Evolutionary conservation across 345 rosid species (phyloP), one percentile per base, ranked within the genome.

Genomic region (Bruguiera sexangula): DNA sequence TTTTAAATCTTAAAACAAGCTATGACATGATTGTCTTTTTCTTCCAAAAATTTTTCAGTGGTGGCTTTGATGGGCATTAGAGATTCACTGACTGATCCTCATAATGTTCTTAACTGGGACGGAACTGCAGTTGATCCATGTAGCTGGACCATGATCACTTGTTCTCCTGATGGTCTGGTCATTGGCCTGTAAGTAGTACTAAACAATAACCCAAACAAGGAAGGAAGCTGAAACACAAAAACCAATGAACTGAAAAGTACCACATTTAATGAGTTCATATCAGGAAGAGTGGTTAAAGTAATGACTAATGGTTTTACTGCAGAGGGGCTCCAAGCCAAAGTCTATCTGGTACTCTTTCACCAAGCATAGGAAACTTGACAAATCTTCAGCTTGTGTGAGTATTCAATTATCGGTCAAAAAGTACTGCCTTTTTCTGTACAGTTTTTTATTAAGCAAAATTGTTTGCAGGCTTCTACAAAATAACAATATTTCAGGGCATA

Each of bases 321-420:
- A 92, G 99, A 69, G 89, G 82, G 73, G 92, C 89, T 73, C 97
- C 95, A 32, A 88, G 96, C 83, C 97, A 90, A 78, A 72, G 78
- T 71, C 78, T 95, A 30, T 86, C 92, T 65, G 96, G 99, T 56
- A 76, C 79, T 63, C 89, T 95, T 71, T 68, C 89, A 46, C 83
- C 89, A 10, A 86, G 87, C 74, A 80, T 95, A 50, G 87, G 88
- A 29, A 92, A 92, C 82, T 78, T 95, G 85, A 86, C 90, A 77
- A 78, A 86, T 82, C 91, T 95, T 62, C 92, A 90, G 77, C 80
- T 75, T 60, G 82, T 92, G 99, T 95, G 73, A 83, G 99, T 81
- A 19, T 58, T 52, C 61, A 66, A 62, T 20, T 48, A 24, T 73
- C 43, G 31, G 31, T 56, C n/a, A 22, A 30, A 56, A 30, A 24